phyloP scores from a whole-genome alignment of 2,329 filamentous ascomycete genomes.

The Teratosphaeriaceae sp. region DNA sequence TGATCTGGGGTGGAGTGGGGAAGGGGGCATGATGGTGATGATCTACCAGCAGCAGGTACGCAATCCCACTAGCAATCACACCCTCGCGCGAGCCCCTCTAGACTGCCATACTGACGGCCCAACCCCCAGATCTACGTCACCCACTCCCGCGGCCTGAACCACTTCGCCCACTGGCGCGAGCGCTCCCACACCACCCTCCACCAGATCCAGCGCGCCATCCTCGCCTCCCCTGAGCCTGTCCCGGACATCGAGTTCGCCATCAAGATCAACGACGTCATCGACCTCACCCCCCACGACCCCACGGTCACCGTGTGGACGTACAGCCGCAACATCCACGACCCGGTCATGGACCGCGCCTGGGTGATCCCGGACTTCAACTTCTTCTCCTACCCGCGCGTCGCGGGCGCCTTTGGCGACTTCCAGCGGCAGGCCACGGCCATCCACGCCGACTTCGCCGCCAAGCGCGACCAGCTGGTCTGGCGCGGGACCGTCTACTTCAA shows the following conservation, averaged over 20 bases:
- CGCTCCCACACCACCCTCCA: slow-evolving; percentile 37
- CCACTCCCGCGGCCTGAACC: slow-evolving; percentile 25
- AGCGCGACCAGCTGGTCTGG: slow-evolving; percentile 44
- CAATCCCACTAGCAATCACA: too few species aligned
- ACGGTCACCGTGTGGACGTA: slow-evolving; percentile 41
- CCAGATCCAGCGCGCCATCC: slow-evolving; percentile 43
- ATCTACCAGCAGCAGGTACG: slow-evolving; percentile 29
- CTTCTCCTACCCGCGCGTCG: slow-evolving; percentile 41
- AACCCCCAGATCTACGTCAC: slow-evolving; percentile 30
- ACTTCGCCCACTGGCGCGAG: slow-evolving; percentile 24
- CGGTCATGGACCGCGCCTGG: slow-evolving; percentile 35
- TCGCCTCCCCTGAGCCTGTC: slow-evolving; percentile 33
- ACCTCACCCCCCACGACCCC: slow-evolving; percentile 4
- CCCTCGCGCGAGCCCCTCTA: too few species aligned
- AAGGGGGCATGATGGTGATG: slow-evolving; percentile 30
- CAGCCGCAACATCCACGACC: slow-evolving; percentile 21
- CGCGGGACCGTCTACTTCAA: slow-evolving; percentile 36
- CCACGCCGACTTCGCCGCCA: slow-evolving; percentile 29
- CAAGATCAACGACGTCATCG: slow-evolving; percentile 36
- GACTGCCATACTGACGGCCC: too few species aligned
- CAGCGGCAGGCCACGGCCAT: slow-evolving; percentile 19
- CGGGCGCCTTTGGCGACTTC: slow-evolving; percentile 20
- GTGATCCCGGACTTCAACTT: slow-evolving; percentile 50
- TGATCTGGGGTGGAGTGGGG: slow-evolving; percentile 24
- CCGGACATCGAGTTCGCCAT: slow-evolving; percentile 23